Conservation (phyloP, 1,284 basidiomycete genomes). For the Inonotus hispidus region DNA sequence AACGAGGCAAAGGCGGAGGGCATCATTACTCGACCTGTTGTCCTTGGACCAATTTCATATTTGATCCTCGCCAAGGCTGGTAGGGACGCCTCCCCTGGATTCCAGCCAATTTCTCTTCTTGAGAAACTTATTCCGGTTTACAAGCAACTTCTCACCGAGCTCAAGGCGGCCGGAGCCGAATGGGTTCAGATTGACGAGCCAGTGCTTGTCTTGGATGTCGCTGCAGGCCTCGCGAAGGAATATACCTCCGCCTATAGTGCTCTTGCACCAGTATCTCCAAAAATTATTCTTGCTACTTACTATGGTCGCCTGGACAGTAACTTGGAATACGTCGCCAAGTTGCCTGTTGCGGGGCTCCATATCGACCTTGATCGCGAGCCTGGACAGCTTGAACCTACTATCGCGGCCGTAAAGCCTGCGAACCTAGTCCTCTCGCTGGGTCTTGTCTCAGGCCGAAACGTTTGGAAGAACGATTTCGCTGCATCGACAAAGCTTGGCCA, state of each 20-base stretch:
- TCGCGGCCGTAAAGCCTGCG: conserved; percentile 82
- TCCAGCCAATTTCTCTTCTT: conserved; percentile 89
- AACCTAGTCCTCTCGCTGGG: conserved; percentile 87
- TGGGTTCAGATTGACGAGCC: conserved; percentile 98
- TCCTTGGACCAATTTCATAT: conserved; percentile 96
- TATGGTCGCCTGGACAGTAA: conserved; percentile 96
- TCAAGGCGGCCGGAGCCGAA: conserved; percentile 90
- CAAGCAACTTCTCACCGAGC: conserved; percentile 84
- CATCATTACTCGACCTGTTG: conserved; percentile 89
- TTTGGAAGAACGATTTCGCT: conserved; percentile 98
- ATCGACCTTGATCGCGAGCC: conserved; percentile 96
- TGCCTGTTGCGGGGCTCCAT: conserved; percentile 93
- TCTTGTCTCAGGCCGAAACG: conserved; percentile 97
- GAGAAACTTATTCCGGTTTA: conserved; percentile 90
- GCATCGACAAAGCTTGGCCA: conserved; percentile 80
- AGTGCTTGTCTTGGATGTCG: conserved; percentile 89
- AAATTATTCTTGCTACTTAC: conserved; percentile 93
- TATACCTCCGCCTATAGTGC: conserved; percentile 81
- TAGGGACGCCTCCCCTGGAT: conserved; percentile 81
- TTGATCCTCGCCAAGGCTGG: conserved; percentile 90
- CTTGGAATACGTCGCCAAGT: conserved; percentile 84
- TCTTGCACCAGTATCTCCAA: conserved; percentile 79
- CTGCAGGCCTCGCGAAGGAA: conserved; percentile 74
- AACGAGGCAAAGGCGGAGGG: conserved; percentile 92
- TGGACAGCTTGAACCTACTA: conserved; percentile 80